Percentiles rank a stretch among this genome's conserved stretches.
phyloP scores from a whole-genome alignment of 768 basidiomycete species.

The Psilocybe azurescens region DNA sequence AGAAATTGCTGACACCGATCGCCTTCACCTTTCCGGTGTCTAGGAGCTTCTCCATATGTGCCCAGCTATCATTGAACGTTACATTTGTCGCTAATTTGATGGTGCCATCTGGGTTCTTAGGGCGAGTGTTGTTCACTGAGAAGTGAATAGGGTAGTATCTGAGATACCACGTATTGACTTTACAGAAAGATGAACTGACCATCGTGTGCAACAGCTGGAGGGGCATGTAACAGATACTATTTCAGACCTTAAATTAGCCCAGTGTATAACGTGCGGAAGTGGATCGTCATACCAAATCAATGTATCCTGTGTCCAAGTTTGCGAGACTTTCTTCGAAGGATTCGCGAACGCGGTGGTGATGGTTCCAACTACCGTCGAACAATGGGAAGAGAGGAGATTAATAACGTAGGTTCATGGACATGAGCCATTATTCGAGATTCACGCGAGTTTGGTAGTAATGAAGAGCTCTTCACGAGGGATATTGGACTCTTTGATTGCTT shows the following conservation, averaged over 20 bases:
- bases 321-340: slow-evolving; percentile 47
- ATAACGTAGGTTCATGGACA: too few species aligned
- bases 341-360: slow-evolving; percentile 40
- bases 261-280: too few species aligned
- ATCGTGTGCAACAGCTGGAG: slow-evolving; percentile 34
- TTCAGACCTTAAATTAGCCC: neutral
- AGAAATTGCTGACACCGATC: slow-evolving; percentile 68
- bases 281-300: slow-evolving; percentile 44
- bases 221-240: slow-evolving; percentile 59
- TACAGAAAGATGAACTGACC: slow-evolving; percentile 20
- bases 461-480: slow-evolving; percentile 53
- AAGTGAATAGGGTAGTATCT: too few species aligned
- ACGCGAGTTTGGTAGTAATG: slow-evolving; percentile 57
- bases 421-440: slow-evolving; percentile 12
- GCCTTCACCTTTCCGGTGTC: slow-evolving; percentile 50
- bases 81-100: slow-evolving; percentile 33
- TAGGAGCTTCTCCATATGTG: slow-evolving; percentile 54
- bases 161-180: slow-evolving; percentile 10
- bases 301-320: slow-evolving; percentile 47
- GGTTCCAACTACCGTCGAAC: slow-evolving; percentile 35
- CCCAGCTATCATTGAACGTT: slow-evolving; percentile 52
- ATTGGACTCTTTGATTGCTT: slow-evolving; percentile 50
- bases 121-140: too few species aligned
- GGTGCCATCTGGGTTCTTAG: slow-evolving; percentile 37
- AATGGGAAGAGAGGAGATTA: too few species aligned